A percentile compares a stretch with the other conserved stretches of the same genome.
These are phyloP conservation scores for Neurospora sublineolata DNA, from an alignment of 495 filamentous ascomycete species.

Conservation along the genomic window DNA sequence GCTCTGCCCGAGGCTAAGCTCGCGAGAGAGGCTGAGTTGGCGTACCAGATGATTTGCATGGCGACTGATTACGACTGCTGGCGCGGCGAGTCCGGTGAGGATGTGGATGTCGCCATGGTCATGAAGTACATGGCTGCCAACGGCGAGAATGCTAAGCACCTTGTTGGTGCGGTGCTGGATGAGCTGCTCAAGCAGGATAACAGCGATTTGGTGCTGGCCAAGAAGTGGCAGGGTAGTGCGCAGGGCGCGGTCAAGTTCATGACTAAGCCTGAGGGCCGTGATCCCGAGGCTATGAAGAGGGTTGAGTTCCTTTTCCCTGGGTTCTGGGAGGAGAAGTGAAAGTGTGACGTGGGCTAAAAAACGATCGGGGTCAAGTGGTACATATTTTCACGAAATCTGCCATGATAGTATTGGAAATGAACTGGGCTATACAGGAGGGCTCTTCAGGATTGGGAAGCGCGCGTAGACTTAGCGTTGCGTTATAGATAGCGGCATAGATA, in stretches of 20 bases:
- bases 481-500: background rate
- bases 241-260: conserved; percentile 61
- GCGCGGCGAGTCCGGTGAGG: conserved; percentile 48
- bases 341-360: background rate
- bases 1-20: conserved; percentile 94
- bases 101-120: conserved; percentile 92
- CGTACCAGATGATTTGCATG: conserved; percentile 98
- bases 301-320: conserved; percentile 71
- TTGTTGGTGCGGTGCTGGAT: conserved; percentile 80
- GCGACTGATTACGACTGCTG: conserved; percentile 98
- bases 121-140: conserved; percentile 95
- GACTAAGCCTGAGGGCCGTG: conserved; percentile 53
- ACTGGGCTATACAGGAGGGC: background rate
- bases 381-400: background rate
- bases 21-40: conserved; percentile 88
- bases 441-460: background rate
- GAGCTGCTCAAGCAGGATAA: conserved; percentile 67
- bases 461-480: background rate
- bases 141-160: conserved; percentile 67
- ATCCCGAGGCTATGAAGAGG: conserved; percentile 53
- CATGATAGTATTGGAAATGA: background rate
- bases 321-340: conserved; percentile 29
- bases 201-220: conserved; percentile 63
- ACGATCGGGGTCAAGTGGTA: background rate
- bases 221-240: conserved; percentile 54